Base-by-base conservation (phyloP, 129 eudicot genomes). In the Helianthus tuberosus region DNA sequence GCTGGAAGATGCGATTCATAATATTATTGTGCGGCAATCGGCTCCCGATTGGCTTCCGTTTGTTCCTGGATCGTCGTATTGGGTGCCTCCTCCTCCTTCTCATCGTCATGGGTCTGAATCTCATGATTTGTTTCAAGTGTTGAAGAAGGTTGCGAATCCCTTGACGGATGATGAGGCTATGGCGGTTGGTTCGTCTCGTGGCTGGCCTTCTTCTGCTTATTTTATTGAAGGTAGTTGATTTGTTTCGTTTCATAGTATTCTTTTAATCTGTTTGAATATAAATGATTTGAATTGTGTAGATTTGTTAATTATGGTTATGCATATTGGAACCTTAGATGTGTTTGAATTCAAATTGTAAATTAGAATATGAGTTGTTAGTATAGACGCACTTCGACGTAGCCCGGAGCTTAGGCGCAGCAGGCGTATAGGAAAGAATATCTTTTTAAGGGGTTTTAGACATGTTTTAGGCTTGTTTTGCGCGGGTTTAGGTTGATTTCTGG, bases 171-270 rank as follows among this genome's bases (percentile, higher is more conserved):
- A 75, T 17, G 81, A 75, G 51, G 32, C 76, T 1, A n/a, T 72
- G 29, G 62, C 80, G 32, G 47, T 72, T 3, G 41, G 69, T 47
- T 38, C 85, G n/a, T 59, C 55, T 0, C 64, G 63, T 47, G 84
- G 82, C 0, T 84, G 84, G 84, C 88, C 88, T 55, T 76, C 82
- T 15, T 72, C 80, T 2, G 74, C 79, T 36, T 80, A 4, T 48
- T 76, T 58, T 53, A 39, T 84, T 16, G 64, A 76, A 72, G 84
- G 88, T 84, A 62, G n/a, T 32, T 6, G 25, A n/a, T 59, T 51
- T 10, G 32, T 27, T 72, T 41, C 15, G 20, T 7, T 53, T 69
- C 10, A 55, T 27, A 27, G 0, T 1, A 27, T 27, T 27, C 32
- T 27, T 27, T 27, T 27, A 27, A 27, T 27, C 32, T 2, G 32